These are phyloP conservation scores for Cryptosporidium muris DNA, from an alignment of 169 alveolate genomes.

Conservation along the genomic window DNA sequence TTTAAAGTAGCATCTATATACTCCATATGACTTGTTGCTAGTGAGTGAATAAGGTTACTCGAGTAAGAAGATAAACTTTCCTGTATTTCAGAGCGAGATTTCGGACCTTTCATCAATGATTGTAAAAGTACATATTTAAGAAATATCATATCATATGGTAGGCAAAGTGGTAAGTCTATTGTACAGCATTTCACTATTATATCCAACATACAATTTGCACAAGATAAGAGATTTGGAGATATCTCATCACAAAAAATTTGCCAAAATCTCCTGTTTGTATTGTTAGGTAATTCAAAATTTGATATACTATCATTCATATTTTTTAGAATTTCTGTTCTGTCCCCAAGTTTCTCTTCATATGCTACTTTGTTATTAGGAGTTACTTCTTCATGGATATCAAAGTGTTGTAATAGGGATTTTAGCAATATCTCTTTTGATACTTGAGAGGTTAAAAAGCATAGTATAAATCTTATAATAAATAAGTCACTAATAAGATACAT, in stretches of 20 bases:
- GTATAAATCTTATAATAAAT: slow-evolving; percentile 10
- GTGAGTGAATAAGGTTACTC: slow-evolving; percentile 46
- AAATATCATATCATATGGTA: slow-evolving; percentile 11
- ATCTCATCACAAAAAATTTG: too few species aligned
- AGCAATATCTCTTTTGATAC: slow-evolving; percentile 1
- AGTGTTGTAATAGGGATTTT: slow-evolving; percentile 21
- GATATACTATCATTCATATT: too few species aligned
- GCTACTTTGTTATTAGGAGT: background rate
- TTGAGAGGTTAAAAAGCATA: background rate
- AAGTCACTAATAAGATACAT: slow-evolving; percentile 29
- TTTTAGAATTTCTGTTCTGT: too few species aligned
- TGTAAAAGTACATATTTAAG: slow-evolving; percentile 33
- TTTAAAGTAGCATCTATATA: slow-evolving; percentile 25
- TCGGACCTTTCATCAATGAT: slow-evolving; percentile 12
- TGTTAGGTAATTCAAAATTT: too few species aligned
- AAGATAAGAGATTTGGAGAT: background rate
- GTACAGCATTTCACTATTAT: slow-evolving; percentile 10
- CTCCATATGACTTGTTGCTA: slow-evolving; percentile 10
- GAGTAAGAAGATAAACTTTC: slow-evolving; percentile 40
- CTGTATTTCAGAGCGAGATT: slow-evolving; percentile 58
- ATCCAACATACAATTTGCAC: slow-evolving; percentile 29
- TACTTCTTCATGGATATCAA: background rate
- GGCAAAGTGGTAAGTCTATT: slow-evolving; percentile 43
- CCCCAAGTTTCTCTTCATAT: background rate
- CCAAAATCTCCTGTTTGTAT: too few species aligned